Conservation (phyloP, 306 rosid species). For the Gastrolobium bilobum region DNA sequence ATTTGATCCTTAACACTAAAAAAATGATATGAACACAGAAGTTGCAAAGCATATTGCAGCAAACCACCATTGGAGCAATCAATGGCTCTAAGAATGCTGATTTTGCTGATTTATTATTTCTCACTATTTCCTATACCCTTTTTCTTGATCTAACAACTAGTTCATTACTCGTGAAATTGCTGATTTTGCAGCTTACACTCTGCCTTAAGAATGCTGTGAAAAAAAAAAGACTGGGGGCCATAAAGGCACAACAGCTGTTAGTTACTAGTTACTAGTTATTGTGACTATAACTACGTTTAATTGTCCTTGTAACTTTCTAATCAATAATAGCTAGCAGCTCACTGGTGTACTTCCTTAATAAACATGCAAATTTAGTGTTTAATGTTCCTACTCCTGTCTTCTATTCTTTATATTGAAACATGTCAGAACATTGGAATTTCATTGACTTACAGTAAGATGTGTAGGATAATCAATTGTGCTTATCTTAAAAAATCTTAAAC, state of each 20-base stretch:
- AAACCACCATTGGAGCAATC: too few relatives aligned
- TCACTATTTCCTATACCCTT: not conserved
- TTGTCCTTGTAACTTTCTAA: conserved; percentile 33
- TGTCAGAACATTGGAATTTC: not conserved
- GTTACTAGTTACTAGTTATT: conserved; percentile 43
- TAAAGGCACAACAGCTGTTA: conserved; percentile 38
- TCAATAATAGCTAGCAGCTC: conserved; percentile 53
- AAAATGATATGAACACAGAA: too few relatives aligned
- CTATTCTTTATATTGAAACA: not conserved
- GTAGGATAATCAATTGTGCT: conserved; percentile 21
- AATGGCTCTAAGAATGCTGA: too few relatives aligned
- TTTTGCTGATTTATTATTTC: too few relatives aligned
- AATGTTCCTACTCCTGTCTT: not conserved
- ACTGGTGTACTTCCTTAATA: conserved; percentile 30
- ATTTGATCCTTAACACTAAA: too few relatives aligned
- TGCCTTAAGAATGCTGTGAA: conserved; percentile 53
- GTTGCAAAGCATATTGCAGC: too few relatives aligned
- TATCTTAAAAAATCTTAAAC: not conserved
- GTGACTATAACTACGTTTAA: conserved; percentile 27
- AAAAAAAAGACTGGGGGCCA: conserved; percentile 23
- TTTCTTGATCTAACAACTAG: not conserved
- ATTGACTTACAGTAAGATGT: not conserved
- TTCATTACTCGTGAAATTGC: conserved; percentile 11
- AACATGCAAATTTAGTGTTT: not conserved
- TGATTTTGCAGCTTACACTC: conserved; percentile 61